phyloP scores from a whole-genome alignment of 345 rosid species.

The Pelargonium nanum region DNA sequence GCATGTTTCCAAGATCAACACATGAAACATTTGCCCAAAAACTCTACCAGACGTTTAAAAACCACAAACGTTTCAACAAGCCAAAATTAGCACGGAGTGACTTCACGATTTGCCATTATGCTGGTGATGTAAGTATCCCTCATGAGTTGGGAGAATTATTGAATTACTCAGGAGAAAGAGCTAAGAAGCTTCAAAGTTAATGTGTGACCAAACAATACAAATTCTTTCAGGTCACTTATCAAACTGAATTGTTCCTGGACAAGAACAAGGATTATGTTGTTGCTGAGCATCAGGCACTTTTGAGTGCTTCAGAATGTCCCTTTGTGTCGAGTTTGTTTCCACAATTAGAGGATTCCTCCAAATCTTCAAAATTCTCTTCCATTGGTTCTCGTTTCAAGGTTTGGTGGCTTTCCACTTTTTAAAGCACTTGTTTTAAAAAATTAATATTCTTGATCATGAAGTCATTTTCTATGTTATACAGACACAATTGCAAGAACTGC shows the following conservation, averaged over 20 bases:
- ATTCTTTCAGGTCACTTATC: slow-evolving; percentile 76
- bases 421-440: slow-evolving; percentile 1
- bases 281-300: slow-evolving; percentile 93
- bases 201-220: not conserved
- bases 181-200: not conserved
- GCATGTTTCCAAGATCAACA: slow-evolving; percentile 99
- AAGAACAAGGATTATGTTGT: slow-evolving; percentile 98
- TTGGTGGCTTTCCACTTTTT: slow-evolving; percentile 14
- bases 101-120: slow-evolving; percentile 96
- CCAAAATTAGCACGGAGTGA: slow-evolving; percentile 93
- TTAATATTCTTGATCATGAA: slow-evolving; percentile 5
- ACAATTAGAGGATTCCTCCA: slow-evolving; percentile 67
- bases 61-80: slow-evolving; percentile 81
- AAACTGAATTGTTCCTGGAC: slow-evolving; percentile 87
- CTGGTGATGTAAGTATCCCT: slow-evolving; percentile 77
- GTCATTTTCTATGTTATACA: slow-evolving; percentile 29
- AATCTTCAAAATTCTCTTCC: slow-evolving; percentile 89
- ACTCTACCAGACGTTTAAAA: slow-evolving; percentile 91
- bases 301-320: slow-evolving; percentile 77
- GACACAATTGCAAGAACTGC: slow-evolving; percentile 89
- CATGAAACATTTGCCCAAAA: slow-evolving; percentile 98
- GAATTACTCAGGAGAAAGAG: not conserved
- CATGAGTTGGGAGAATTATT: not conserved
- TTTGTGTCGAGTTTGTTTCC: slow-evolving; percentile 82
- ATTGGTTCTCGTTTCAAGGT: slow-evolving; percentile 99